A percentile compares a stretch with the other conserved stretches of the same genome.
phyloP scores from a whole-genome alignment of 2,329 filamentous ascomycete genomes.

The Trichoderma sp. region DNA sequence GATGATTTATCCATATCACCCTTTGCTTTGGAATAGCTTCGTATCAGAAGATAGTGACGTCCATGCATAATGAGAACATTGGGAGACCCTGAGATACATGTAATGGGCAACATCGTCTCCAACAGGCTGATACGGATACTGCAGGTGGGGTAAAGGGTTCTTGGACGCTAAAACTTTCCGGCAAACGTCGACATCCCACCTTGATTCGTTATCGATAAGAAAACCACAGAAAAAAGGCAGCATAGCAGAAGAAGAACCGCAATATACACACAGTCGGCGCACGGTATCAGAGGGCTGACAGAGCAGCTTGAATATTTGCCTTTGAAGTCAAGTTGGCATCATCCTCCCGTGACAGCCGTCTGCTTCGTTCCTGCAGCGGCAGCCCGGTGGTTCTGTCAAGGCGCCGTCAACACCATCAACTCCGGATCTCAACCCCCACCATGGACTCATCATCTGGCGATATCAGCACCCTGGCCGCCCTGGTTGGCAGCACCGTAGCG shows the following conservation, averaged over 20 bases:
- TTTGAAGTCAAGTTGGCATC: not conserved
- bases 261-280: not conserved
- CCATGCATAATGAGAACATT: too few species aligned
- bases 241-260: conserved; percentile 5
- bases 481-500: conserved; percentile 23
- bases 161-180: conserved; percentile 11
- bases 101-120: too few species aligned
- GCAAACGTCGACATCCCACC: conserved; percentile 16
- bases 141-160: conserved; percentile 11
- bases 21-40: too few species aligned
- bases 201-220: conserved; percentile 13
- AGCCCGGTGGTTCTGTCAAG: conserved; percentile 2
- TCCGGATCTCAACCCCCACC: conserved; percentile 17
- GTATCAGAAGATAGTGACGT: too few species aligned
- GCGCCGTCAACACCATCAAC: conserved; percentile 4
- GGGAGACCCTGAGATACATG: too few species aligned
- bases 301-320: not conserved
- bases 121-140: not conserved
- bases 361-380: not conserved
- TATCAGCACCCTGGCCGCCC: conserved; percentile 13
- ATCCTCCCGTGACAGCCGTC: not conserved
- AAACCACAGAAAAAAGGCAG: conserved; percentile 19
- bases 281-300: not conserved
- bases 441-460: conserved; percentile 6
- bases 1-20: not conserved